Evolutionary conservation across 2,329 filamentous ascomycete genomes (phyloP), one percentile per base, ranked within the genome.

Genomic region (Sporothrix variecibatus): DNA sequence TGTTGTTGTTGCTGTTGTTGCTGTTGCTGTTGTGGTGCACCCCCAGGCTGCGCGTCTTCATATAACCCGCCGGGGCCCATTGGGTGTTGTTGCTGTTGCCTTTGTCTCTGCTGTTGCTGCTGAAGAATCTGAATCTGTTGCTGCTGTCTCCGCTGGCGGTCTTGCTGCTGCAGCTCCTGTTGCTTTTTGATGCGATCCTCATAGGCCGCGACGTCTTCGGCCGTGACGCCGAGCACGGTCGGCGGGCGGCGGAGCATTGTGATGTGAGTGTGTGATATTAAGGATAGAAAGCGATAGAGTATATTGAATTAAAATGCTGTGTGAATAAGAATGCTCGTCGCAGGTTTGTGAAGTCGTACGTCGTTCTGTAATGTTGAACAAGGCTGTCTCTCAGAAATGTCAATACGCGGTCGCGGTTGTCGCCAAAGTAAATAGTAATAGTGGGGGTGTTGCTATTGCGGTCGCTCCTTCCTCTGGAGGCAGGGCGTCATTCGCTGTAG

Each of bases 181-280:
- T 71, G 72, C 71, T 65, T 71, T 34, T 79, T 79, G 31, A 83
- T 84, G 75, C 90, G 86, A 80, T 91, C 90, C 79, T 94, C 91
- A 82, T 93, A 93, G 72, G 87, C 85, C 53, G 91, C 90, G 53
- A 94, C 86, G 81, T 94, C 92, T 79, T 93, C 90, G 67, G 89
- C 85, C 2, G 91, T 93, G 76, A 94, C 87, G 72, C 87, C 85
- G 76, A 94, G 88, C 17, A 88, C 88, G 65, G 92, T 94, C 12
- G 92, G 87, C 20, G 89, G 87, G 64, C 92, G 80, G 72, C 82
- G 81, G n/a, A 82, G 79, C 82, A 84, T 81, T 28, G 51, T 74
- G 26, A 26, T 12, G 20, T 5, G 9, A 20, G 9, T 38, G 34
- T 38, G 2, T 26, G 7, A 11, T 43, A 43, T 26, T 26, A 43